These are phyloP conservation scores for Trichomonascus vanleenenianus DNA, from an alignment of 805 yeast species.

Conservation along the genomic window DNA sequence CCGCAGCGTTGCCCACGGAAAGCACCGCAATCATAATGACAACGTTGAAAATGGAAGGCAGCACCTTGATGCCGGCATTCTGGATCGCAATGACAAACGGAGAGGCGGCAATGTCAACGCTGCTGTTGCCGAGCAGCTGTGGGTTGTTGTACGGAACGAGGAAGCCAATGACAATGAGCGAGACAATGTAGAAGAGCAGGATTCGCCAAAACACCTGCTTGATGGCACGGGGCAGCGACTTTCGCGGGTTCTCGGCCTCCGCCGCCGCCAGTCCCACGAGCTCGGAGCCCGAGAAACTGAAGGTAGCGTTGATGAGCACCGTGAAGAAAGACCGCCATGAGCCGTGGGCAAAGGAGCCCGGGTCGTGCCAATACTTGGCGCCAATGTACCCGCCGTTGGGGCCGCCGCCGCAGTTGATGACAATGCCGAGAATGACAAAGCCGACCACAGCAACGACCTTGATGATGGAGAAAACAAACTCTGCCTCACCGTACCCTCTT, in stretches of 20 bases:
- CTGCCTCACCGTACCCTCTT: conserved; percentile 57
- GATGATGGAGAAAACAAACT: conserved; percentile 46
- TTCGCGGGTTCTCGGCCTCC: conserved; percentile 62
- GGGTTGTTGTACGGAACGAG: conserved; percentile 60
- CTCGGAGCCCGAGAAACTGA: conserved; percentile 70
- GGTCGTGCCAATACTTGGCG: conserved; percentile 38
- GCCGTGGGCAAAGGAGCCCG: conserved; percentile 50
- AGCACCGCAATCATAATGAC: conserved; percentile 61
- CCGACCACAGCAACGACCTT: conserved; percentile 53
- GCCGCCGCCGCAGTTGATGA: conserved; percentile 43
- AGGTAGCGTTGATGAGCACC: conserved; percentile 69
- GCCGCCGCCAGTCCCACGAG: conserved; percentile 71
- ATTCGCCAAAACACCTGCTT: conserved; percentile 84
- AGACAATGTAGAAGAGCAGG: conserved; percentile 56
- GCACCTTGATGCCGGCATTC: conserved; percentile 56
- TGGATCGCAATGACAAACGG: conserved; percentile 69
- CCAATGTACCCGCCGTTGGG: conserved; percentile 33
- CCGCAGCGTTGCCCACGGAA: conserved; percentile 68
- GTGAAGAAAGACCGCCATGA: conserved; percentile 67
- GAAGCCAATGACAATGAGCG: conserved; percentile 52
- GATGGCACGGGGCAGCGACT: conserved; percentile 61
- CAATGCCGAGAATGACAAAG: conserved; percentile 50
- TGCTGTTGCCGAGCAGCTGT: conserved; percentile 38
- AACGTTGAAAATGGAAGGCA: conserved; percentile 64
- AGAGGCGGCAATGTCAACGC: conserved; percentile 58